Conservation (phyloP, 495 filamentous ascomycete species). For the Aspergillus kassunensis region DNA sequence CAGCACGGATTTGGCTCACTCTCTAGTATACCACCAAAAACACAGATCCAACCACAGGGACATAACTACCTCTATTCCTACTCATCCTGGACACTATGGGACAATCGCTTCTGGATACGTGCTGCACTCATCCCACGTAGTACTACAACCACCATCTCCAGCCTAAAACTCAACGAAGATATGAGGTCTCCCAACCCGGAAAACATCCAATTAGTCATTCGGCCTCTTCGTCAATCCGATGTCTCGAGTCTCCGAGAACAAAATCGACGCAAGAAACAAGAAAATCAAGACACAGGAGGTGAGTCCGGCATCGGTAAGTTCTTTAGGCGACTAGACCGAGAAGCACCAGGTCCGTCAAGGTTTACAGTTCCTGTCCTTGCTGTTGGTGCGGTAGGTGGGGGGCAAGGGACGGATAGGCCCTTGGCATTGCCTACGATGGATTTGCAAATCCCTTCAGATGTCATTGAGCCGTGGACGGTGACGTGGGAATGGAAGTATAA, state of each 20-base stretch:
- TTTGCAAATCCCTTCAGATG: conserved; percentile 9
- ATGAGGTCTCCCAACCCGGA: not conserved
- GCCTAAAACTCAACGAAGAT: not conserved
- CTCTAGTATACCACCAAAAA: not conserved
- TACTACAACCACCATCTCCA: not conserved
- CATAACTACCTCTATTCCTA: conserved; percentile 1
- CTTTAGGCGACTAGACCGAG: conserved; percentile 13
- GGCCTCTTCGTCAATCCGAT: conserved; percentile 49
- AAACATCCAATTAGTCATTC: conserved; percentile 24
- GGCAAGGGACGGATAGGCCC: conserved; percentile 11
- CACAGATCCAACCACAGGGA: not conserved
- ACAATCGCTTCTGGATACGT: conserved; percentile 80
- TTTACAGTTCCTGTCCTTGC: conserved; percentile 40
- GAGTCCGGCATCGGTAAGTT: not conserved
- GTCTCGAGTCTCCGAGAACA: conserved; percentile 25
- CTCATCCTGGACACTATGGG: conserved; percentile 55
- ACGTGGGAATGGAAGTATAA: conserved; percentile 46
- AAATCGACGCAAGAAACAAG: not conserved
- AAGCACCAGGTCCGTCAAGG: conserved; percentile 29
- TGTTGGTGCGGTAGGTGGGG: conserved; percentile 8
- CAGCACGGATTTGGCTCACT: too few relatives aligned
- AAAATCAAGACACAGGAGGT: not conserved
- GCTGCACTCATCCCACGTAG: conserved; percentile 24
- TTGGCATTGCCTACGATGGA: conserved; percentile 33
- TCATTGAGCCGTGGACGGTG: conserved; percentile 14